Percentiles rank a stretch among this genome's conserved stretches.
Evolutionary conservation across 805 yeast species (phyloP).

Genomic region (Clavispora phyllophila): DNA sequence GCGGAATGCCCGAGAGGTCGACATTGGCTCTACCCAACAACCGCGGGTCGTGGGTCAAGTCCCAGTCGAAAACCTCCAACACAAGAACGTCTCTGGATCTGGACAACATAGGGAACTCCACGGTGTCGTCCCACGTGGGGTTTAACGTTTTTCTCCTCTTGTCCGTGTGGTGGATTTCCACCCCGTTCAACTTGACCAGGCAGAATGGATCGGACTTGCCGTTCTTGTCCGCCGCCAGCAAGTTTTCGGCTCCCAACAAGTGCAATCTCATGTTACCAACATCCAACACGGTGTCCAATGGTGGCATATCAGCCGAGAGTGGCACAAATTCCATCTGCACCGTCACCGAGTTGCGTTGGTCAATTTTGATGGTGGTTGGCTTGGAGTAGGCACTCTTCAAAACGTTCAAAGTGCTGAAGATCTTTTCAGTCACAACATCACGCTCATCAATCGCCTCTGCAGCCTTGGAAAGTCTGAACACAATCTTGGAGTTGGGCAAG

Average conservation of each 20-base stretch:
- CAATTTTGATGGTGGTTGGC: constrained; percentile 43
- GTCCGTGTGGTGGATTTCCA: constrained; percentile 52
- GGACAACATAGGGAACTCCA: constrained; percentile 57
- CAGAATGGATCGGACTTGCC: constrained; percentile 77
- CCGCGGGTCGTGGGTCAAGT: constrained; percentile 66
- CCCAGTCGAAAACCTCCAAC: constrained; percentile 68
- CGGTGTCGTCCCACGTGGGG: constrained; percentile 74
- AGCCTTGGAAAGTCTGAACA: constrained; percentile 54
- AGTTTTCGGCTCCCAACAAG: constrained; percentile 49
- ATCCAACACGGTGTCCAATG: constrained; percentile 59
- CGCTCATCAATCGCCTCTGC: constrained; percentile 42
- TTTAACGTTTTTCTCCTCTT: constrained; percentile 60
- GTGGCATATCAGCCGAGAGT: constrained; percentile 46
- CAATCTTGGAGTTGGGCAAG: constrained; percentile 52
- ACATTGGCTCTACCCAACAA: constrained; percentile 48
- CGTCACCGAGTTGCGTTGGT: constrained; percentile 32
- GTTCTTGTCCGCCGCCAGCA: constrained; percentile 59
- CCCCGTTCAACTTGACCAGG: constrained; percentile 48
- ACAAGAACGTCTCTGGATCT: constrained; percentile 49
- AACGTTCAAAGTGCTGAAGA: constrained; percentile 49
- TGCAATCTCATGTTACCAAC: constrained; percentile 60
- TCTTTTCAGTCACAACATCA: constrained; percentile 49
- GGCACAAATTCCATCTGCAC: constrained; percentile 61
- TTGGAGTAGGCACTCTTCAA: constrained; percentile 43
- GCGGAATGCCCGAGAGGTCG: constrained; percentile 47